These are phyloP conservation scores for Penicillium tannophilum DNA, from an alignment of 495 filamentous ascomycete species.

Conservation along the genomic window DNA sequence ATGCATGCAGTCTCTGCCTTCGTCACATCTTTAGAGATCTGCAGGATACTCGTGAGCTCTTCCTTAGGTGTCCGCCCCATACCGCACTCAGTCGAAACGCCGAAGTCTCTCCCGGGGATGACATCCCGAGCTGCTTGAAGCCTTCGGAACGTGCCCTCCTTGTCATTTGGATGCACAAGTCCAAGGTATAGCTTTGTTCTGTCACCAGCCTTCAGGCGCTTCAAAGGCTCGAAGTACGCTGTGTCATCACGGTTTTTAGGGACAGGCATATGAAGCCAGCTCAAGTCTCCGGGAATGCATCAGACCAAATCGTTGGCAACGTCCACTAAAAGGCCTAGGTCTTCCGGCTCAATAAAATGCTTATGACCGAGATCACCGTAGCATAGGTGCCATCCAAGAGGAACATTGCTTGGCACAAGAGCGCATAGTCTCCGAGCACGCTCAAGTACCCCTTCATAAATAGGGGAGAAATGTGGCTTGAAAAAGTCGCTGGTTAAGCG, in stretches of 20 bases:
- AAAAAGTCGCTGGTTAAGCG: constrained; percentile 7
- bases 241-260: constrained; percentile 37
- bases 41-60: constrained; percentile 35
- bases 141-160: constrained; percentile 37
- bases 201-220: constrained; percentile 22
- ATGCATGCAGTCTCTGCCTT: background rate
- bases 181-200: constrained; percentile 36
- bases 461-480: constrained; percentile 35
- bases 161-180: constrained; percentile 42
- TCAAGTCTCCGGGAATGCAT: constrained; percentile 14
- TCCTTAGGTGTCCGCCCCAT: constrained; percentile 41
- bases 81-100: constrained; percentile 48
- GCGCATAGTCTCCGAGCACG: constrained; percentile 29
- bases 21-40: constrained; percentile 7
- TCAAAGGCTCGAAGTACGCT: constrained; percentile 35
- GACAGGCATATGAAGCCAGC: constrained; percentile 49
- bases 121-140: constrained; percentile 35
- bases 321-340: constrained; percentile 30
- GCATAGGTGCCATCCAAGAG: constrained; percentile 48
- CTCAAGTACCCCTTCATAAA: constrained; percentile 38
- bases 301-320: constrained; percentile 26
- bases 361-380: constrained; percentile 46
- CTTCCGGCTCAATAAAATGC: constrained; percentile 46
- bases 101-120: constrained; percentile 22
- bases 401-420: constrained; percentile 33